Percentiles rank a stretch among this genome's conserved stretches.
phyloP scores from a whole-genome alignment of 345 rosid species.

The Balakata baccata region DNA sequence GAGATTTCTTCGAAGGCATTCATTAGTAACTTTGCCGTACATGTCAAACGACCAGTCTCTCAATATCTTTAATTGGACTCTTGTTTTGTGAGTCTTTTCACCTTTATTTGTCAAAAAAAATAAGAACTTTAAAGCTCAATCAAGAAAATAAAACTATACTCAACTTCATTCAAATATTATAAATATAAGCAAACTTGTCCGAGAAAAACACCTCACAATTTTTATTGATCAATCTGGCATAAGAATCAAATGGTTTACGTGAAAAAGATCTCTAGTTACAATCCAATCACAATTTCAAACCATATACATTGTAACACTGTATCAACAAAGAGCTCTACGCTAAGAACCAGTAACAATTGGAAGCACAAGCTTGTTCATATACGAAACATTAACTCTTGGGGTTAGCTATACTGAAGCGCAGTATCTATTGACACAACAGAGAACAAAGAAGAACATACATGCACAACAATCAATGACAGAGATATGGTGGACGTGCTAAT shows the following conservation, averaged over 20 bases:
- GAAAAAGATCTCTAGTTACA: not conserved
- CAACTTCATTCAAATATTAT: not conserved
- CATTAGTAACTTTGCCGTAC: constrained; percentile 12
- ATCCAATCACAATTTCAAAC: not conserved
- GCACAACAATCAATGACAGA: not conserved
- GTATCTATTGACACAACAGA: not conserved
- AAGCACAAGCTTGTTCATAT: not conserved
- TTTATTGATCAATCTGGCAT: not conserved
- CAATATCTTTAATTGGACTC: no score
- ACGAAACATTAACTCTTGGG: not conserved
- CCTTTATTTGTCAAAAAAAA: no score
- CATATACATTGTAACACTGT: not conserved
- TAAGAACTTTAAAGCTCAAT: no score
- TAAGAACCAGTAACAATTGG: not conserved
- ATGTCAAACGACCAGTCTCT: not conserved
- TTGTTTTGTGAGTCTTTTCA: no score
- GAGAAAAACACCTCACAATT: not conserved
- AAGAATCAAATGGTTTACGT: not conserved
- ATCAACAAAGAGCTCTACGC: not conserved
- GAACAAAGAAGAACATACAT: not conserved
- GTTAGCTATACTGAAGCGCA: not conserved
- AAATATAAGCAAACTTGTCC: not conserved
- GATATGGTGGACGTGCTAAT: not conserved
- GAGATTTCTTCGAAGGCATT: not conserved
- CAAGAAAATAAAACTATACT: no score